phyloP scores from a whole-genome alignment of 257 asterid genomes.

The Phtheirospermum japonicum region DNA sequence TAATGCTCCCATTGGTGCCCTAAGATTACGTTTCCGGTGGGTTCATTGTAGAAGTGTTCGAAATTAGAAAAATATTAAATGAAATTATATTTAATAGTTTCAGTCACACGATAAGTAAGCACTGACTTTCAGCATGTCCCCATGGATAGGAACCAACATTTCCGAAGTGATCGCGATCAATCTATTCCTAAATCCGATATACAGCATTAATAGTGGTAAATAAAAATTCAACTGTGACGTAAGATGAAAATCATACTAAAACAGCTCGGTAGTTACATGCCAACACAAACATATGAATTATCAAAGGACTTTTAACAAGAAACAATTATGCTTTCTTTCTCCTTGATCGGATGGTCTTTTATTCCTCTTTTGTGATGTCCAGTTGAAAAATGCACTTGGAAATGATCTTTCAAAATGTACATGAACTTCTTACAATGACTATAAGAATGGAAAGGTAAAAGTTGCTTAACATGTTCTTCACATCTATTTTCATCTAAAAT shows the following conservation, averaged over 20 bases:
- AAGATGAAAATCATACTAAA: conserved; percentile 5
- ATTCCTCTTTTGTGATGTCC: conserved; percentile 6
- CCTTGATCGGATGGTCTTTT: not conserved
- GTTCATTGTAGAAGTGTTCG: not conserved
- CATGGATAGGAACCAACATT: conserved; percentile 22
- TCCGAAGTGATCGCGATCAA: not conserved
- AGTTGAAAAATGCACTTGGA: not conserved
- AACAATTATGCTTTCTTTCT: not conserved
- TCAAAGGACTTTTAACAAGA: not conserved
- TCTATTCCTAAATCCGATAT: conserved; percentile 2
- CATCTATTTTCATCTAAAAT: conserved; percentile 7
- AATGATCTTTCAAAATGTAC: conserved; percentile 4
- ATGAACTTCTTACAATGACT: conserved; percentile 7
- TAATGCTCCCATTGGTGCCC: not conserved
- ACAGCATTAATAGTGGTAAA: conserved; percentile 3
- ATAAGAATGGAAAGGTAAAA: conserved; percentile 13
- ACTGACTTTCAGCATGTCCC: conserved; percentile 4
- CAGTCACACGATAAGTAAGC: not conserved
- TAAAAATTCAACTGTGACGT: conserved; percentile 15
- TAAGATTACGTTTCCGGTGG: conserved; percentile 8
- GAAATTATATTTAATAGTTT: conserved; percentile 9
- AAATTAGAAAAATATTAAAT: not conserved
- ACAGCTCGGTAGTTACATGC: not conserved
- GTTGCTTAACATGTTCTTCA: not conserved
- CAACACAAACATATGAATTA: not conserved